A percentile compares a stretch with the other conserved stretches of the same genome.
Evolutionary conservation across 2,329 filamentous ascomycete species (phyloP).

Genomic region (Alternaria ventricosa): DNA sequence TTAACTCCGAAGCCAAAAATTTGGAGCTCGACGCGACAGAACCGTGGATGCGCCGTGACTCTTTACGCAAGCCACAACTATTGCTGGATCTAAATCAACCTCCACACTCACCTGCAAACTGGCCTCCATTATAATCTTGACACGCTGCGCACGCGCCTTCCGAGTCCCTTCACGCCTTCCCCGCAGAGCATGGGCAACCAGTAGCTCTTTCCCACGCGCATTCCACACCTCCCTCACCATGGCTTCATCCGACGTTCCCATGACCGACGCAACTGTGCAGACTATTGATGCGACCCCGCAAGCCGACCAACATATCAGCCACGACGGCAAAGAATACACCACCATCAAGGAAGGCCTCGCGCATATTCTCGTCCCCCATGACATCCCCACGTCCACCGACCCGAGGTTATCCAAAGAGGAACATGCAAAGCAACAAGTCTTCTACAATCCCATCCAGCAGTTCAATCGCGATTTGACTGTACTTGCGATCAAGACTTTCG

Average conservation of each 20-base stretch:
- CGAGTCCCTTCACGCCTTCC: slow-evolving; percentile 16
- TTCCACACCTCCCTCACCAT: slow-evolving; percentile 26
- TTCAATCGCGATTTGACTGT: slow-evolving; percentile 97
- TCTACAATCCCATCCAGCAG: slow-evolving; percentile 99
- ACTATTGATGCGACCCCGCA: slow-evolving; percentile 38
- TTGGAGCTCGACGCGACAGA: slow-evolving; percentile 28
- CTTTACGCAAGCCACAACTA: background rate
- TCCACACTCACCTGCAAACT: slow-evolving; percentile 17
- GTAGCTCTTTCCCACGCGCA: slow-evolving; percentile 33
- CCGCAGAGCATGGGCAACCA: slow-evolving; percentile 31
- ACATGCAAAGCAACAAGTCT: slow-evolving; percentile 74
- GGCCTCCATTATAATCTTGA: slow-evolving; percentile 19
- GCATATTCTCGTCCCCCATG: slow-evolving; percentile 68
- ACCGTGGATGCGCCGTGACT: background rate
- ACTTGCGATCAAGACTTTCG: slow-evolving; percentile 87
- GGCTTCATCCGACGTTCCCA: slow-evolving; percentile 19
- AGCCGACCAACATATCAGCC: slow-evolving; percentile 43
- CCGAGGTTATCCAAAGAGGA: slow-evolving; percentile 58
- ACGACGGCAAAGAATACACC: slow-evolving; percentile 62
- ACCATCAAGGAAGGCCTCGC: slow-evolving; percentile 72
- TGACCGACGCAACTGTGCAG: slow-evolving; percentile 17
- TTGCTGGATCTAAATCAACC: background rate
- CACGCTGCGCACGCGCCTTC: slow-evolving; percentile 31
- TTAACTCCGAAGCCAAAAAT: slow-evolving; percentile 35
- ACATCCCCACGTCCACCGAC: slow-evolving; percentile 57